Evolutionary conservation across 2,329 filamentous ascomycete species (phyloP), one percentile per base, ranked within the genome.

Genomic region (Clarireedia paspali): DNA sequence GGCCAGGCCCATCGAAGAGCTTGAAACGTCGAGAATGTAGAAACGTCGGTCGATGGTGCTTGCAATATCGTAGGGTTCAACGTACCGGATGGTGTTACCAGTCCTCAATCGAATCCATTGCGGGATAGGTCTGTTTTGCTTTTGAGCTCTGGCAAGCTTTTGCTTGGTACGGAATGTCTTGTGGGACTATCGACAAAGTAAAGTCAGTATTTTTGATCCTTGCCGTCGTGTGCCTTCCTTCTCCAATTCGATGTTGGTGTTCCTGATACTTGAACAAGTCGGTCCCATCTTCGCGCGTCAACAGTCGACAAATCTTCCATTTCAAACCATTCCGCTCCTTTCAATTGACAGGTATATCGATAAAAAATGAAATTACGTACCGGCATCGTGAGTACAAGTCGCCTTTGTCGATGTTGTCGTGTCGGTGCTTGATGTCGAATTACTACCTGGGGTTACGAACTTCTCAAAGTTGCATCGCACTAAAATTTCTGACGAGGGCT

Each of bases 151-250:
- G 75, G 94, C 94, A 82, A 99, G 91, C 94, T 99, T 99, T 80
- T 95, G 88, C 91, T 99, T 99, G 80, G 91, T 96, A 77, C 91
- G 89, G 91, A 99, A 99, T 76, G 91, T 89, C 88, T 99, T 99
- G 83, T 99, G 91, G 87, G 88, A 92, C 92, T 97, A 76, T 74
- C 60, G 15, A 23, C n/a, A 10, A 34, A 27, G 51, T 34, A 17
- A 36, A 42, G 34, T 55, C 50, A 61, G 56, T 44, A 52, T 42
- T 55, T 45, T 60, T 46, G 52, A 65, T 49, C 63, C 60, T 49
- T 30, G 57, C 40, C 50, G 34, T 51, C 14, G 30, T 58, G 38
- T 51, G 24, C 48, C 52, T 17, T 50, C 34, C n/a, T 53, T 50
- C 49, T 56, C 50, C 40, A 51, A 34, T 39, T 27, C 48, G 12